Base-by-base conservation (phyloP, 371 early-diverging fungal genomes). In the Lichtheimia ramosa region DNA sequence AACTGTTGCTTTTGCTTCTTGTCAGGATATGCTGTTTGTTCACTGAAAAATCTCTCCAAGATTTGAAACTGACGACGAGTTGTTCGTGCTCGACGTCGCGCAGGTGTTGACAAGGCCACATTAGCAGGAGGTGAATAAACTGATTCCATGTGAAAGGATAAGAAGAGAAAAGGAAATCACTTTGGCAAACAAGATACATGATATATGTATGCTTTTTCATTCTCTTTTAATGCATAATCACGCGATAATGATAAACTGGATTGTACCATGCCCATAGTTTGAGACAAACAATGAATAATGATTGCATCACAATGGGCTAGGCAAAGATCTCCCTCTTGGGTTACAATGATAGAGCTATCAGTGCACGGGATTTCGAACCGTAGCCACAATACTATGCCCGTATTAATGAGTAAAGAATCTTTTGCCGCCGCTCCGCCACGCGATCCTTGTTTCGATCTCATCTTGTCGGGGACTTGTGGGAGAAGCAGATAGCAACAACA, bases 351-450 rank as follows among this genome's bases (percentile, higher is more conserved):
- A 59, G 59, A 60, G 61, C 39, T 54, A 53, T 54, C 27, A 53
- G 46, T 40, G 51, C 43, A 48, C 48, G 10, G 39, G 27, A 25
- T 27, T 39, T 12, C 25, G 53, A 23, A 43, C 48, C 24, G 61
- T 34, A 60, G 46, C 61, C 43, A 60, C 61, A 60, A 60, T 54
- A 60, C 20, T 50, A 40, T 49, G 42, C 54, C 61, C 20, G 34
- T 34, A 34, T 60, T 48, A 60, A 60, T 60, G 61, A 60, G 61
- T 60, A 39, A 13, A 42, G 54, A 41, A 46, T 7, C 6, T 46
- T 2, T 18, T 46, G 0, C 46, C 46, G 14, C n/a, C 46, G n/a
- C 46, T n/a, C 21, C 46, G 18, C 21, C 46, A 34, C 34, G 2
- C 5, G 10, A 16, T 16, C 21, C 46, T 46, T 46, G 46, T 18